Conservation (phyloP, 306 rosid genomes). For the Castanospermum australe region DNA sequence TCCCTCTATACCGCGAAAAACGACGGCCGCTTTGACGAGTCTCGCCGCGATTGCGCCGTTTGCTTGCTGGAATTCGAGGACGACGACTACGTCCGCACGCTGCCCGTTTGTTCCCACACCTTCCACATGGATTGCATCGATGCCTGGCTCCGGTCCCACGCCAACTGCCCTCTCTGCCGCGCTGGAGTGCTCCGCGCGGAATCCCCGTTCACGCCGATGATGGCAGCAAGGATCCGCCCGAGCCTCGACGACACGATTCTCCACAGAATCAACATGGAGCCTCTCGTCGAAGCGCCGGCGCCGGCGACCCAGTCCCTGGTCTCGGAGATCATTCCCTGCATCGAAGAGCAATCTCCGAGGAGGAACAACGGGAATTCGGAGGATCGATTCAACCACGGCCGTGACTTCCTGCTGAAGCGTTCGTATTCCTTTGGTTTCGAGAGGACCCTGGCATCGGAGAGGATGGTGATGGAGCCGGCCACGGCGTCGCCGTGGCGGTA, state of each 20-base stretch:
- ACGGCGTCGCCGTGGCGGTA: constrained; percentile 82
- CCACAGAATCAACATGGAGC: constrained; percentile 50
- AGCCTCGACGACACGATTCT: constrained; percentile 65
- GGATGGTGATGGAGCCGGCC: constrained; percentile 74
- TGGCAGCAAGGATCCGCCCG: constrained; percentile 88
- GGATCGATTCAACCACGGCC: constrained; percentile 45
- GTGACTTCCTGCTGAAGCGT: constrained; percentile 74
- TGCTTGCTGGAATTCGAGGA: constrained; percentile 80
- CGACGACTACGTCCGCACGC: constrained; percentile 79
- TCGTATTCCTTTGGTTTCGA: constrained; percentile 94
- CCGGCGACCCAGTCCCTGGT: constrained; percentile 1
- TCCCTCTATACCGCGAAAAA: constrained; percentile 55
- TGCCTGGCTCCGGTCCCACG: constrained; percentile 91
- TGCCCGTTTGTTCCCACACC: constrained; percentile 82
- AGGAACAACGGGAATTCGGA: constrained; percentile 39
- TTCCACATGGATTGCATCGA: constrained; percentile 93
- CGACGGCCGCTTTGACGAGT: constrained; percentile 17
- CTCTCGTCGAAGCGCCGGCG: constrained; percentile 36
- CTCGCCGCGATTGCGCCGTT: constrained; percentile 80
- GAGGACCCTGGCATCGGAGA: constrained; percentile 65
- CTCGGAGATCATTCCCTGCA: constrained; percentile 67
- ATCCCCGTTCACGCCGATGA: constrained; percentile 80
- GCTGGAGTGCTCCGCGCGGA: constrained; percentile 73
- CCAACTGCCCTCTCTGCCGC: constrained; percentile 96
- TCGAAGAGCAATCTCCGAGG: constrained; percentile 56